Percentiles rank a stretch among this genome's conserved stretches.
Conservation (phyloP, 2,329 filamentous ascomycete species). For the Xylaria sp. region DNA sequence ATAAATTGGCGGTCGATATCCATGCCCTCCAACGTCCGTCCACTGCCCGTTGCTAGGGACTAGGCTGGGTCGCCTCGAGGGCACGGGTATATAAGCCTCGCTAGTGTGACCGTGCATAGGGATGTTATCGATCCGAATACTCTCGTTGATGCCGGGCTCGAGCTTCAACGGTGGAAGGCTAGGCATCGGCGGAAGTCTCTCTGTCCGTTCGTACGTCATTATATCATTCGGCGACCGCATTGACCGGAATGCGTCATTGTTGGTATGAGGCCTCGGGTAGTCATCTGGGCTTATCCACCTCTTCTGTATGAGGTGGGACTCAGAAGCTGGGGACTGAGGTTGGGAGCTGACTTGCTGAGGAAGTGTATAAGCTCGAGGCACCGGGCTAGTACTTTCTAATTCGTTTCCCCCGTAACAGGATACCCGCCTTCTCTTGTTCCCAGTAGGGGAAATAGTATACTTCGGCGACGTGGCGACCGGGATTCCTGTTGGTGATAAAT, state of each 20-base stretch:
- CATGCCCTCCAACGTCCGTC: conserved; percentile 49
- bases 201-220: conserved; percentile 52
- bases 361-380: conserved; percentile 60
- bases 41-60: conserved; percentile 44
- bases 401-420: conserved; percentile 57
- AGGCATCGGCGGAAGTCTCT: conserved; percentile 54
- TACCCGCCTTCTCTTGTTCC: conserved; percentile 60
- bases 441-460: conserved; percentile 62
- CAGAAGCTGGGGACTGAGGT: conserved; percentile 53
- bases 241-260: conserved; percentile 48
- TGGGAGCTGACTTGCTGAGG: conserved; percentile 46
- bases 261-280: conserved; percentile 50
- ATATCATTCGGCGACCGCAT: conserved; percentile 49
- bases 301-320: conserved; percentile 47
- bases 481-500: conserved; percentile 52
- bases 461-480: conserved; percentile 50
- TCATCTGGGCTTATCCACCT: conserved; percentile 52
- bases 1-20: conserved; percentile 52
- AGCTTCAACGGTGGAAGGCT: conserved; percentile 56
- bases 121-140: conserved; percentile 48
- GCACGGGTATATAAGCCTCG: conserved; percentile 53
- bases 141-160: conserved; percentile 51
- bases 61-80: conserved; percentile 44
- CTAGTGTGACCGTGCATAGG: conserved; percentile 49
- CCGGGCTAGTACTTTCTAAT: conserved; percentile 55